A percentile compares a stretch with the other conserved stretches of the same genome.
Evolutionary conservation across 1,139 yeast species (phyloP).

Genomic region (Williopsis jadinii): DNA sequence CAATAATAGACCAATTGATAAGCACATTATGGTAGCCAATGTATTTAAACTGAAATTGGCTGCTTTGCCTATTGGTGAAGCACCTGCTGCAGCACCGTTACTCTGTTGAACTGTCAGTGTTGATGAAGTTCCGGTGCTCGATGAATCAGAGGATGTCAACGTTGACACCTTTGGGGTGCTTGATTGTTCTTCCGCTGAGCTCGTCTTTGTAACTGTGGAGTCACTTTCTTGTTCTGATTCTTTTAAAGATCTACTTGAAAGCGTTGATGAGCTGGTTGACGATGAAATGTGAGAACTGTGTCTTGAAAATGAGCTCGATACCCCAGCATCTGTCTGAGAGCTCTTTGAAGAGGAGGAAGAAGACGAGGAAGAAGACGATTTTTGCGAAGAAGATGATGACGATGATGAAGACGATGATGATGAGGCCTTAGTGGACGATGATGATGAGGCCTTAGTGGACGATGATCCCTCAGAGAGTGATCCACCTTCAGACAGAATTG

Average conservation of each 20-base stretch:
- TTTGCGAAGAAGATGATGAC: background rate
- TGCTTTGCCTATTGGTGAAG: too few relatives aligned
- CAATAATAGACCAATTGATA: too few relatives aligned
- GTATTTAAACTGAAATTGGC: too few relatives aligned
- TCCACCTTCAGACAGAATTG: conserved; percentile 30
- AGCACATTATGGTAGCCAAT: too few relatives aligned
- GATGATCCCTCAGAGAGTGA: background rate
- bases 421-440: background rate
- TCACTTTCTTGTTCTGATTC: background rate
- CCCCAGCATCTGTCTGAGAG: background rate
- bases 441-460: background rate
- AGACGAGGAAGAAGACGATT: background rate
- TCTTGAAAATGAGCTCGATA: conserved; percentile 8
- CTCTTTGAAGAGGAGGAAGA: background rate
- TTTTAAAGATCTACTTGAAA: conserved; percentile 3
- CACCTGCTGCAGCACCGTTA: too few relatives aligned
- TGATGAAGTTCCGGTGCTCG: too few relatives aligned
- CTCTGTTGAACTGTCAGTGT: too few relatives aligned
- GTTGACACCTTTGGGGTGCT: too few relatives aligned
- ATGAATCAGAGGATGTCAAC: too few relatives aligned
- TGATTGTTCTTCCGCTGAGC: too few relatives aligned
- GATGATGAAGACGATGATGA: too few relatives aligned
- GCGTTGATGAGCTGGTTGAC: conserved; percentile 1
- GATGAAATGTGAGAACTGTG: conserved; percentile 5
- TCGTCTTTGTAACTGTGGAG: background rate